Percentiles rank a stretch among this genome's conserved stretches.
These are phyloP conservation scores for Ambrosia hybrid DNA, from an alignment of 140 eudicot species.

Conservation along the genomic window DNA sequence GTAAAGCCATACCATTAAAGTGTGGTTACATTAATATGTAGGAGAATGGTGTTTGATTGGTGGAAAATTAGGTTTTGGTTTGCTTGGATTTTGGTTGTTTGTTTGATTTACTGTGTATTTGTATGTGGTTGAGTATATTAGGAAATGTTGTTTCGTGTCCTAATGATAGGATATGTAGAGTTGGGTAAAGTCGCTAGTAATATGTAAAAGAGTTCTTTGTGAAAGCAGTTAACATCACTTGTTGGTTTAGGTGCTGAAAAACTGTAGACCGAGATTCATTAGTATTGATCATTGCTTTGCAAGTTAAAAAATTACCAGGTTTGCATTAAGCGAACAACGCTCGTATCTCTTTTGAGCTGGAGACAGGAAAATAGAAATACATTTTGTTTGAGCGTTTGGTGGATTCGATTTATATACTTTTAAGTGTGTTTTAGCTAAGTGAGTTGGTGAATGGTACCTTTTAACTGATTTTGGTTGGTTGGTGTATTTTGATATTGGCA, in stretches of 20 bases:
- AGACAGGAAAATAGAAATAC: neutral
- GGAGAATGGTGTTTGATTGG: neutral
- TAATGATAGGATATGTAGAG: neutral
- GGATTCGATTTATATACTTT: neutral
- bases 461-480: conserved; percentile 11
- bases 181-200: conserved; percentile 2
- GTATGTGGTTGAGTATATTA: conserved; percentile 4
- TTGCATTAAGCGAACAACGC: too few relatives aligned
- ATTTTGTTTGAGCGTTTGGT: neutral
- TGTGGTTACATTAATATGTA: too few relatives aligned
- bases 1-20: too few relatives aligned
- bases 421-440: neutral
- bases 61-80: neutral
- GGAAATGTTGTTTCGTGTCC: conserved; percentile 10
- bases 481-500: conserved; percentile 3
- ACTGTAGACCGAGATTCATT: conserved; percentile 6
- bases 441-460: neutral
- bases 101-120: conserved; percentile 4
- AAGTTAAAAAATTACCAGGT: too few relatives aligned
- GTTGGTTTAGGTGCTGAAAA: conserved; percentile 4
- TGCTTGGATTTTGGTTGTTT: neutral
- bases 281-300: neutral
- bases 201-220: neutral
- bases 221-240: conserved; percentile 2
- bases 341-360: neutral